Evolutionary conservation across 1,284 basidiomycete species (phyloP).

Genomic region (Heterobasidion annosum): DNA sequence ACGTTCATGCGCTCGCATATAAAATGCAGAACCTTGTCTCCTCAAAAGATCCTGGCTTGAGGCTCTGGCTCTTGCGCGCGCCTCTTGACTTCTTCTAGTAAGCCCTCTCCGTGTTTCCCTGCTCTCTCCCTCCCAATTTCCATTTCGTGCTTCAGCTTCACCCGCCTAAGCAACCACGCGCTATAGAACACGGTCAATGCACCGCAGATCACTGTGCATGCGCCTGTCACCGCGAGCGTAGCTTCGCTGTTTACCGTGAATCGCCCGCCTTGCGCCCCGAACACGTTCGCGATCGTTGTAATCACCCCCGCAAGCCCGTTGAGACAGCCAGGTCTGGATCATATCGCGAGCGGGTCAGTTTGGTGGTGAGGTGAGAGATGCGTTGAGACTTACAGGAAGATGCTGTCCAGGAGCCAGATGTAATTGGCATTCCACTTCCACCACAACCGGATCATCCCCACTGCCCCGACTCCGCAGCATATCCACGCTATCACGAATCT

Average conservation of each 20-base stretch:
- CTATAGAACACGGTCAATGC: neutral
- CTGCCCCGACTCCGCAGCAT: neutral
- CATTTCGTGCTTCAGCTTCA: neutral
- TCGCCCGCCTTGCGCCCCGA: neutral
- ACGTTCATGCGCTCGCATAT: no score
- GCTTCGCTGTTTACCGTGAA: neutral
- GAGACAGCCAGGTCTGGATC: neutral
- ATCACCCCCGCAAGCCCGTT: neutral
- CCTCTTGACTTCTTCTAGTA: neutral
- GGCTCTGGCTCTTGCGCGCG: neutral
- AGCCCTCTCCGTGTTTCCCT: neutral
- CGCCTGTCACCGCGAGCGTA: neutral
- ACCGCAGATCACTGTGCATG: neutral
- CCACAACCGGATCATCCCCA: neutral
- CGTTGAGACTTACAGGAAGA: no score
- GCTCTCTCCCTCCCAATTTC: neutral
- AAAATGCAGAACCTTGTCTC: no score
- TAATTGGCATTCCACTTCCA: neutral
- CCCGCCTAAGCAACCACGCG: neutral
- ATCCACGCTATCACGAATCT: neutral
- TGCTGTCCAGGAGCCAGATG: neutral
- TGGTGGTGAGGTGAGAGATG: no score
- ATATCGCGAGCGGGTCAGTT: no score
- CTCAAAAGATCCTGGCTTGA: neutral
- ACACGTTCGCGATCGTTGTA: neutral